A percentile compares a stretch with the other conserved stretches of the same genome.
Conservation (phyloP, 768 basidiomycete genomes). For the Mycena olivaceomarginata region DNA sequence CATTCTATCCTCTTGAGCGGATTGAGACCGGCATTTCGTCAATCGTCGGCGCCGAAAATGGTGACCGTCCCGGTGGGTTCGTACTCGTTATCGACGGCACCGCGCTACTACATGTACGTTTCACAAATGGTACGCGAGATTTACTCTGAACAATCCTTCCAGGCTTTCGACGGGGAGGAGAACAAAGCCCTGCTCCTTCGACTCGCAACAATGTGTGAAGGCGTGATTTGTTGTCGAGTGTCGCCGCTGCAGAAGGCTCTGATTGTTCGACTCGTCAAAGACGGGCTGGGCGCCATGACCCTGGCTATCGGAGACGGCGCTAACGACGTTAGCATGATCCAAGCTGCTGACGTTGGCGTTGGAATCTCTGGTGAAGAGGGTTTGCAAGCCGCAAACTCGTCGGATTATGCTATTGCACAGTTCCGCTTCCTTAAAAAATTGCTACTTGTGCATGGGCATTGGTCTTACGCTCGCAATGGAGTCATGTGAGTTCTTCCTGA, state of each 20-base stretch:
- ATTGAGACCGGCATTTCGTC: constrained; percentile 84
- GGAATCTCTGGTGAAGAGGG: constrained; percentile 99
- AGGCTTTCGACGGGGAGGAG: constrained; percentile 85
- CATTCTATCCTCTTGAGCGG: constrained; percentile 67
- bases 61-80: constrained; percentile 93
- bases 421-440: constrained; percentile 96
- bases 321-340: constrained; percentile 99
- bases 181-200: constrained; percentile 86
- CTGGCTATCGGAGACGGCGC: constrained; percentile 99
- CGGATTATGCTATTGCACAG: constrained; percentile 97
- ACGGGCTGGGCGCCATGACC: constrained; percentile 93
- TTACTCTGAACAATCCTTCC: background rate
- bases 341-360: constrained; percentile 97
- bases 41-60: constrained; percentile 92
- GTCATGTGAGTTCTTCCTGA: constrained; percentile 76
- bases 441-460: constrained; percentile 97
- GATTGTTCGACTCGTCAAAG: constrained; percentile 94
- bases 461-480: constrained; percentile 97
- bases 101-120: constrained; percentile 81
- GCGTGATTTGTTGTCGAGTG: constrained; percentile 98
- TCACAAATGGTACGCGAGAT: background rate
- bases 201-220: constrained; percentile 92
- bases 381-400: constrained; percentile 97
- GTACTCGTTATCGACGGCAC: constrained; percentile 95
- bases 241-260: constrained; percentile 98